phyloP scores from a whole-genome alignment of 192 early-diverging fungal species.

The Spizellomyces punctatus region DNA sequence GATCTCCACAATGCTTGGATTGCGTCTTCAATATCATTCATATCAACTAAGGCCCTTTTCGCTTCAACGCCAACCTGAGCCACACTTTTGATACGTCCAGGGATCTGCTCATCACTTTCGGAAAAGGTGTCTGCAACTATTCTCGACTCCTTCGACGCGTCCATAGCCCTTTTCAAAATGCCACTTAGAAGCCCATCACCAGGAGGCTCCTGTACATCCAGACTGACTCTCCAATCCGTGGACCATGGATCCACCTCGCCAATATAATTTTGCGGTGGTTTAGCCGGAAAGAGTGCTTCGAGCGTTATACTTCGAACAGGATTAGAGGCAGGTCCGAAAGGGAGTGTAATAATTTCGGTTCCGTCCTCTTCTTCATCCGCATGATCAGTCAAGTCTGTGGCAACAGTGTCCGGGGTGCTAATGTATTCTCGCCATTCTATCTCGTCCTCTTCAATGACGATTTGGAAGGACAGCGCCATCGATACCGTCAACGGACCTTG shows the following conservation, averaged over 20 bases:
- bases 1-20: constrained; percentile 7
- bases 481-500: not conserved
- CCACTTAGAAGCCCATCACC: not conserved
- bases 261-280: not conserved
- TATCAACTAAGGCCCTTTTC: constrained; percentile 11
- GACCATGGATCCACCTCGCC: not conserved
- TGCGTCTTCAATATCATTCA: constrained; percentile 28
- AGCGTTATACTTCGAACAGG: constrained; percentile 28
- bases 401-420: not conserved
- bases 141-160: not conserved
- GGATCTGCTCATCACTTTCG: no score
- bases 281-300: constrained; percentile 21
- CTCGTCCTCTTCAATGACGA: constrained; percentile 18
- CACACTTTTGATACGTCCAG: no score
- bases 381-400: not conserved
- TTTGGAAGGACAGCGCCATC: constrained; percentile 4
- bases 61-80: not conserved
- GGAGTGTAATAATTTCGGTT: constrained; percentile 13
- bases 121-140: not conserved
- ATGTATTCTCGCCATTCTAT: constrained; percentile 27
- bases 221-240: constrained; percentile 10
- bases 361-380: constrained; percentile 7
- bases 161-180: constrained; percentile 10
- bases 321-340: constrained; percentile 35
- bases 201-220: not conserved